Evolutionary conservation across 2,329 filamentous ascomycete genomes (phyloP), one percentile per base, ranked within the genome.

Genomic region (Paraphaeosphaeria sporulosa): DNA sequence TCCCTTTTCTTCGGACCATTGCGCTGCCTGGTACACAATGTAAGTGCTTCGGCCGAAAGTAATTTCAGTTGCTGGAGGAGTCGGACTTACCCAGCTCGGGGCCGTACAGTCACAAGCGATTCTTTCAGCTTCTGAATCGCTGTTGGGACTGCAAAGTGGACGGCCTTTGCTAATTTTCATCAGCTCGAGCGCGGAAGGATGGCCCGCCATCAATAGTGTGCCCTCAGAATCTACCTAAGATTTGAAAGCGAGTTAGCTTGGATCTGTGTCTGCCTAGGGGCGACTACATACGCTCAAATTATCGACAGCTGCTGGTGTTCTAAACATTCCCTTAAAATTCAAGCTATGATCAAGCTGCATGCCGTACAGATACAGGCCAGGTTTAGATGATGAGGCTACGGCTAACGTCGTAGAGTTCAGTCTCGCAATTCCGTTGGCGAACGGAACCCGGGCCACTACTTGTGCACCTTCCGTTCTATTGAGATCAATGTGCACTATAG

Each of bases 341-440:
- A 78, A 55, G 8, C 52, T 51, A 17, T 64, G 21, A 1, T 64
- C 55, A 1, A 44, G 50, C 51, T 36, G 61, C 30, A 61, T 59
- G 15, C 55, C 63, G 69, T 78, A 82, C 7, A 83, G 61, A 19
- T 73, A 71, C 0, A 82, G 62, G 1, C 71, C 72, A 0, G 74
- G 61, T 9, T 66, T 74, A 1, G 72, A 73, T 0, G 73, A 72
- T 32, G 78, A 80, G 1, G 77, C 75, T 0, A 82, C 79, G 0
- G 78, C 80, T 1, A 82, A 30, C 0, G 72, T 74, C 2, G 71
- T 76, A 2, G 55, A 36, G 46, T 81, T 80, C 1, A 82, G 59
- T 49, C 71, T 62, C 0, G 66, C 68, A 12, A 82, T 69, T 1
- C 81, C 81, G 51, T 83, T 83, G 0, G 80, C 76, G 50, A 82